A percentile compares a stretch with the other conserved stretches of the same genome.
Evolutionary conservation across 202 grass and related monocot species (phyloP).

Genomic region (Zoysia matrella): DNA sequence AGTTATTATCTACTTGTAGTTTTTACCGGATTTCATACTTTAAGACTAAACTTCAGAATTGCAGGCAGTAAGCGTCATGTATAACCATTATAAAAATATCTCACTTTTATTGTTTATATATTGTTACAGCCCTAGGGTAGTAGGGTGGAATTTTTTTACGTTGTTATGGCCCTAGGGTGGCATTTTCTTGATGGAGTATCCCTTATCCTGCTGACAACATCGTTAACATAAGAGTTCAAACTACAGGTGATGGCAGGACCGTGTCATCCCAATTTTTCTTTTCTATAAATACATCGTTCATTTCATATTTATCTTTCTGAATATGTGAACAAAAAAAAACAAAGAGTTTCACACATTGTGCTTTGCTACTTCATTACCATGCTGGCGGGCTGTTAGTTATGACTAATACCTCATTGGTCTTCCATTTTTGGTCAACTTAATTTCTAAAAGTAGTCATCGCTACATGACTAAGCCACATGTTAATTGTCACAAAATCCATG

Average conservation of each 20-base stretch:
- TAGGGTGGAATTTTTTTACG: no score
- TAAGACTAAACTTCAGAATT: neutral
- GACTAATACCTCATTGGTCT: no score
- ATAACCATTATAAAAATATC: neutral
- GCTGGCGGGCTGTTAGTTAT: neutral
- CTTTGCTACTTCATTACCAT: neutral
- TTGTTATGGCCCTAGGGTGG: no score
- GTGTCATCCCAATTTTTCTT: neutral
- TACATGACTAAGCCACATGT: no score
- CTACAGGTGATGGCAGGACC: conserved; percentile 41
- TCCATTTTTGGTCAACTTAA: no score
- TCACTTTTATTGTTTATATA: conserved; percentile 2
- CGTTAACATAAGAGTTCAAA: conserved; percentile 67
- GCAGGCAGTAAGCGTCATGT: neutral
- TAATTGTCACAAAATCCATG: no score
- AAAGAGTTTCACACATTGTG: neutral
- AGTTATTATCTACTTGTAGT: conserved; percentile 7
- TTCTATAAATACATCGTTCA: neutral
- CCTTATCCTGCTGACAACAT: neutral
- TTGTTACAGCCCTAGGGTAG: no score
- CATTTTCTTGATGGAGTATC: no score
- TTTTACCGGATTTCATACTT: neutral
- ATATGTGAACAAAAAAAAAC: neutral
- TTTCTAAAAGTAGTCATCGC: no score
- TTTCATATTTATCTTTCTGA: neutral